Evolutionary conservation across 129 eudicot genomes (phyloP), one percentile per base, ranked within the genome.

Genomic region (Calendula officinalis): DNA sequence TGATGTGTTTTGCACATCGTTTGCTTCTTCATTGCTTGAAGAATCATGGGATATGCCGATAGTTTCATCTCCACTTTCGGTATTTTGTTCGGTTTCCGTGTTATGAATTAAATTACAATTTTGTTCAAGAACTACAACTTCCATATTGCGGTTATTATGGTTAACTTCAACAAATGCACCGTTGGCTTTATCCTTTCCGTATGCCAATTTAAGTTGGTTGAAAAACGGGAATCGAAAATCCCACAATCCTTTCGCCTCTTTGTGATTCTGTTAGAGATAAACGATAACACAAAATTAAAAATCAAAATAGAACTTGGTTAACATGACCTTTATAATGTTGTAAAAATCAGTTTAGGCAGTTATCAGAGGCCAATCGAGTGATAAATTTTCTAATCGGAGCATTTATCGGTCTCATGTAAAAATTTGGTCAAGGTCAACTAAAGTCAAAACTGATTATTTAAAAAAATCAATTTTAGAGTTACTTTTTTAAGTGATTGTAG

Each of bases 191-290:
- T 38, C 58, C 46, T 46, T 48, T 64, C 58, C 46, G 12, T 48
- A 48, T 1, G 36, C 46, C 46, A 36, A 35, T 48, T 5, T 17
- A 48, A 48, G 69, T 14, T 48, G 69, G 34, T 15, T 38, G 44
- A 33, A 64, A 22, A 3, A 64, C 8, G 58, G 69, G 59, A 64
- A 64, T 5, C 17, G 36, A 16, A 64, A 48, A 47, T 64, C 36
- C 58, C 58, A 64, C 16, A 64, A 34, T 64, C 58, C 69, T 45
- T 64, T 64, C 16, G 69, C 69, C 58, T 64, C 69, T 64, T 48
- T 64, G 47, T 64, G 69, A 63, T 17, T 14, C 58, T 48, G 48
- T 34, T 1, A 64, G 6, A 48, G 4, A 63, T n/a, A 10, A 9
- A 32, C 5, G 35, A 46, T 44, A 44, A 8, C 56, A 45, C 34